Conservation (phyloP, 1,139 yeast genomes). For the Martiniozyma asiatica region DNA sequence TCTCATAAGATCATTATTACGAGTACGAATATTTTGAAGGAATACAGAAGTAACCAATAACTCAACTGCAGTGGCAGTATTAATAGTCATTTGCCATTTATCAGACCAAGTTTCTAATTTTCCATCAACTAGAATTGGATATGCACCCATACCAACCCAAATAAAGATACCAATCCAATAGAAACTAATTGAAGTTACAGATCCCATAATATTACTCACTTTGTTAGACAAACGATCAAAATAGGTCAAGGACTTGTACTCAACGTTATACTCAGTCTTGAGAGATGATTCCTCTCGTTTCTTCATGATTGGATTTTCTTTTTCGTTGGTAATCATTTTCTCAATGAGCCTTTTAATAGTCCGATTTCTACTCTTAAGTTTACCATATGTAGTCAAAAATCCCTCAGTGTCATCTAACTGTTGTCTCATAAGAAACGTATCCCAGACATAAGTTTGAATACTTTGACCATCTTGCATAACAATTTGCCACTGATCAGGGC, state of each 20-base stretch:
- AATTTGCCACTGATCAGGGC: constrained; percentile 27
- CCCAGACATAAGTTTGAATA: constrained; percentile 28
- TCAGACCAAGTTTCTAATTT: constrained; percentile 19
- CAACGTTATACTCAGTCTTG: constrained; percentile 1
- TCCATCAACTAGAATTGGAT: constrained; percentile 13
- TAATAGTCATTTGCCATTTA: constrained; percentile 29
- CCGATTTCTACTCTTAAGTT: constrained; percentile 22
- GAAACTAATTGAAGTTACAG: constrained; percentile 21
- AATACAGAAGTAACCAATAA: constrained; percentile 24
- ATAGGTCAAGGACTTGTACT: constrained; percentile 10
- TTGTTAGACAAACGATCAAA: constrained; percentile 22
- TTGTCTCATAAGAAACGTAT: constrained; percentile 29
- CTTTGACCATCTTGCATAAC: constrained; percentile 31
- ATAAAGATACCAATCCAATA: constrained; percentile 27
- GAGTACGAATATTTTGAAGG: constrained; percentile 26
- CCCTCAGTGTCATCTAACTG: constrained; percentile 21
- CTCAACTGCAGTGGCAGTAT: constrained; percentile 28
- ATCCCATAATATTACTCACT: constrained; percentile 20
- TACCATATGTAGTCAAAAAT: constrained; percentile 17
- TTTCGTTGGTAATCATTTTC: too few relatives aligned
- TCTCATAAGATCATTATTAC: constrained; percentile 23
- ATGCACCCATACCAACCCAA: constrained; percentile 27
- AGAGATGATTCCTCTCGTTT: constrained; percentile 2
- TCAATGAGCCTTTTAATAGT: constrained; percentile 17
- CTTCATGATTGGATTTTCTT: background rate